Percentiles rank a stretch among this genome's conserved stretches.
Evolutionary conservation across 2,329 filamentous ascomycete genomes (phyloP).

Genomic region (Bipolaris zeicola): DNA sequence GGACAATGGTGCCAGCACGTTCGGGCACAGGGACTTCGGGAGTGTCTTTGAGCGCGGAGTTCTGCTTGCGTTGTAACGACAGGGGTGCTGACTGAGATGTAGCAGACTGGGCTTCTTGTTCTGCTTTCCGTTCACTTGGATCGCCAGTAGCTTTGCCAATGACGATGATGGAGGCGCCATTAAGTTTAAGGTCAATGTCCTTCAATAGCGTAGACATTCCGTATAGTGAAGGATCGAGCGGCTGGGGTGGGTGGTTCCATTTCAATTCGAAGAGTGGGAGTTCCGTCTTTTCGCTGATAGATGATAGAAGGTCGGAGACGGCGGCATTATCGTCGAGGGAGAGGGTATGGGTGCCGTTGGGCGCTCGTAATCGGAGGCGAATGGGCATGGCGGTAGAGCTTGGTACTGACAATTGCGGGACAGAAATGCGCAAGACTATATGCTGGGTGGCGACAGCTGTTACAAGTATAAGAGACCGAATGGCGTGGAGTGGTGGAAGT

Average conservation of each 20-base stretch:
- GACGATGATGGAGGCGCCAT: constrained; percentile 73
- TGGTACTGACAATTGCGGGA: neutral
- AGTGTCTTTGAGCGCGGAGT: constrained; percentile 60
- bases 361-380: constrained; percentile 76
- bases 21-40: constrained; percentile 65
- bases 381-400: constrained; percentile 56
- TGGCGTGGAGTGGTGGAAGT: constrained; percentile 7
- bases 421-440: neutral
- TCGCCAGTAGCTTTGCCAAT: constrained; percentile 53
- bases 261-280: constrained; percentile 75
- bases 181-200: constrained; percentile 65
- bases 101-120: constrained; percentile 19
- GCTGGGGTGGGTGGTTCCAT: constrained; percentile 80
- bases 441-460: constrained; percentile 1
- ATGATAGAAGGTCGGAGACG: constrained; percentile 63
- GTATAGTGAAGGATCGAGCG: constrained; percentile 65
- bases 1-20: constrained; percentile 65
- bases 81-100: constrained; percentile 41
- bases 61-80: constrained; percentile 52
- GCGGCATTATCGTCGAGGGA: constrained; percentile 71
- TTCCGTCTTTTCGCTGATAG: constrained; percentile 68
- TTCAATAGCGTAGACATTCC: constrained; percentile 57
- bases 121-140: constrained; percentile 29
- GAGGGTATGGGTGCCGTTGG: constrained; percentile 72
- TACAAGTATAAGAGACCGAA: constrained; percentile 5